These are phyloP conservation scores for Tirmania nivea DNA, from an alignment of 495 filamentous ascomycete genomes.

Conservation along the genomic window DNA sequence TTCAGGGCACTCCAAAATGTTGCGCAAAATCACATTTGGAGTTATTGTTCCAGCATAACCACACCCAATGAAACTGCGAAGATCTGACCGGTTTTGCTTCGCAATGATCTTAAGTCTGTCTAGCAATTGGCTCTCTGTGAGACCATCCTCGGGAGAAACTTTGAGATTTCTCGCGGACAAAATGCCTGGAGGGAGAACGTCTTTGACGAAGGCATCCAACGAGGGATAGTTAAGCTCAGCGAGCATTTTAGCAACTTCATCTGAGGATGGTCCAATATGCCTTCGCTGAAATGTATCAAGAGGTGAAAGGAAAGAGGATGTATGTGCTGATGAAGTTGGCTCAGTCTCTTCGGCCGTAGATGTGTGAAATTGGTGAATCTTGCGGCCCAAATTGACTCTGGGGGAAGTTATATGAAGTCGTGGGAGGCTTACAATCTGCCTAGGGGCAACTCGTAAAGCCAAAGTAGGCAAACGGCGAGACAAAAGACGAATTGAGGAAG, in stretches of 20 bases:
- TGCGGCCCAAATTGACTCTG: not conserved
- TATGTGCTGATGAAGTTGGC: not conserved
- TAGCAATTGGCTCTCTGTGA: slow-evolving; percentile 47
- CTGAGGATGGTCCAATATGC: slow-evolving; percentile 80
- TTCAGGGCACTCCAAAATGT: slow-evolving; percentile 78
- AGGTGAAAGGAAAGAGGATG: not conserved
- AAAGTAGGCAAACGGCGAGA: not conserved
- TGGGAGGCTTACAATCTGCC: not conserved
- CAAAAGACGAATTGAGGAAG: not conserved
- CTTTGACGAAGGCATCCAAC: slow-evolving; percentile 70
- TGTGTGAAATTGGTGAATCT: not conserved
- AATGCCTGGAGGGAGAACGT: slow-evolving; percentile 70
- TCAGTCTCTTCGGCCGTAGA: not conserved
- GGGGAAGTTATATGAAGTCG: not conserved
- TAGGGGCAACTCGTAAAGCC: not conserved
- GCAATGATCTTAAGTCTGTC: slow-evolving; percentile 41
- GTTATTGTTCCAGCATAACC: slow-evolving; percentile 76
- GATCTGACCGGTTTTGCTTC: slow-evolving; percentile 33
- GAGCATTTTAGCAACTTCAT: slow-evolving; percentile 58
- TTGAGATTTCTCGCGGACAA: slow-evolving; percentile 35
- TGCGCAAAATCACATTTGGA: slow-evolving; percentile 83
- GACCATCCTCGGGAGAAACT: slow-evolving; percentile 28
- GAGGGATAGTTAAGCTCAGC: slow-evolving; percentile 45
- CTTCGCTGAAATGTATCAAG: slow-evolving; percentile 47
- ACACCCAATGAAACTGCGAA: slow-evolving; percentile 54